Percentiles rank a stretch among this genome's conserved stretches.
Conservation (phyloP, 1,284 basidiomycete species). For the Leccinum pallidistipes region DNA sequence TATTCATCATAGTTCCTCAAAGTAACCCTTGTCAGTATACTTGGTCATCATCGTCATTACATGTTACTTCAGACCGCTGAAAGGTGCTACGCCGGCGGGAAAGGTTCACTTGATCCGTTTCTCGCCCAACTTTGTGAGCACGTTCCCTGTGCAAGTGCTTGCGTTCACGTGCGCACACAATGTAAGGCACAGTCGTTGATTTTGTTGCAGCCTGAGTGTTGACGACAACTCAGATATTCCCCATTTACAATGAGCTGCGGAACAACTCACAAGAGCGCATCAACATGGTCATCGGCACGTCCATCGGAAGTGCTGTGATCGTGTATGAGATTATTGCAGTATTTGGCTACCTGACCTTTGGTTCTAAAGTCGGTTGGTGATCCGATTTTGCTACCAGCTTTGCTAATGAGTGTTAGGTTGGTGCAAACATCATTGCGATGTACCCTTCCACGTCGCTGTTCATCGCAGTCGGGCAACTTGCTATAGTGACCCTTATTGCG, state of each 20-base stretch:
- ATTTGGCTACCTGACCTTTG: slow-evolving; percentile 96
- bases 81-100: slow-evolving; percentile 59
- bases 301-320: slow-evolving; percentile 78
- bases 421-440: slow-evolving; percentile 92
- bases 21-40: slow-evolving; percentile 51
- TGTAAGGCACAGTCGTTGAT: slow-evolving; percentile 44
- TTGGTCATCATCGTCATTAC: slow-evolving; percentile 71
- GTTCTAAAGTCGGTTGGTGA: slow-evolving; percentile 58
- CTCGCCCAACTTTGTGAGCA: slow-evolving; percentile 79
- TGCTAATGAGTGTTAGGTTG: slow-evolving; percentile 53
- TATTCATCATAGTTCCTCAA: slow-evolving; percentile 7
- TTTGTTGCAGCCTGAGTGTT: slow-evolving; percentile 18
- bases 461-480: slow-evolving; percentile 91
- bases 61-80: slow-evolving; percentile 72
- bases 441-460: slow-evolving; percentile 93
- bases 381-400: background rate
- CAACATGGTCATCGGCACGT: slow-evolving; percentile 84
- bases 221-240: slow-evolving; percentile 65
- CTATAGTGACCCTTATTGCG: slow-evolving; percentile 87
- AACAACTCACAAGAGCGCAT: slow-evolving; percentile 81
- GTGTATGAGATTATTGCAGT: slow-evolving; percentile 85
- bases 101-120: slow-evolving; percentile 70
- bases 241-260: slow-evolving; percentile 91
- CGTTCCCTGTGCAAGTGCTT: slow-evolving; percentile 94
- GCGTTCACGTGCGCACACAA: slow-evolving; percentile 93